Base-by-base conservation (phyloP, 805 yeast species). In the Pichia pseudocactophila region DNA sequence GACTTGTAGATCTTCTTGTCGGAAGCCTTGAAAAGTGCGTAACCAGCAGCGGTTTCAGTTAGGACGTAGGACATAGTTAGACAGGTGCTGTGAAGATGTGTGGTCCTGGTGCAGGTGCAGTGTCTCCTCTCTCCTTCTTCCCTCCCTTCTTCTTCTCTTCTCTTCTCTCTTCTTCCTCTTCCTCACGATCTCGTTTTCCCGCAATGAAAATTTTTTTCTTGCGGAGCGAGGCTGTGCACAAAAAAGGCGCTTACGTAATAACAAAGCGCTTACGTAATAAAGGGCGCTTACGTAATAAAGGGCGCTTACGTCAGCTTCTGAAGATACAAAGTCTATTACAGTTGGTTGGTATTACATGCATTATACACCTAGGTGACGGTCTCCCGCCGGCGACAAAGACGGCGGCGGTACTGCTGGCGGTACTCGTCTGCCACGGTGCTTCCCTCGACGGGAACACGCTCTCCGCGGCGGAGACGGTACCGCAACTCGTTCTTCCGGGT, bases 21-120 rank as follows among this genome's bases (percentile, higher is more conserved):
- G 50, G 96, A 82, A 45, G 97, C 96, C 72, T 92, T 92, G 63
- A 92, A 78, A 62, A 92, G 76, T 62, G 98, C 98, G 66, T 92
- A 92, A 62, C 98, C 98, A 41, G 98, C 98, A 50, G 98, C 85
- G 52, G 98, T 92, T 73, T 92, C 98, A 48, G 97, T 84, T 64
- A 90, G 78, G 61, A 90, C 88, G 76, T 72, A 84, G 50, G 92
- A 82, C 94, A 84, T 84, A 11, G 25, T 38, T 28, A 30, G 31
- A 25, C 26, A 16, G 17, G 31, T 25, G 25, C 25, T 22, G 38
- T 18, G 17, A 35, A 35, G 11, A n/a, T n/a, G 30, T 16, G 26
- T 19, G 15, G n/a, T n/a, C 19, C 22, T 16, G 31, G 31, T 12
- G 13, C 31, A 12, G 12, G 31, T 12, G 4, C 13, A 10, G 11